Percentiles rank a stretch among this genome's conserved stretches.
Conservation (phyloP, 169 alveolate species). For the Toxoplasma gondii region DNA sequence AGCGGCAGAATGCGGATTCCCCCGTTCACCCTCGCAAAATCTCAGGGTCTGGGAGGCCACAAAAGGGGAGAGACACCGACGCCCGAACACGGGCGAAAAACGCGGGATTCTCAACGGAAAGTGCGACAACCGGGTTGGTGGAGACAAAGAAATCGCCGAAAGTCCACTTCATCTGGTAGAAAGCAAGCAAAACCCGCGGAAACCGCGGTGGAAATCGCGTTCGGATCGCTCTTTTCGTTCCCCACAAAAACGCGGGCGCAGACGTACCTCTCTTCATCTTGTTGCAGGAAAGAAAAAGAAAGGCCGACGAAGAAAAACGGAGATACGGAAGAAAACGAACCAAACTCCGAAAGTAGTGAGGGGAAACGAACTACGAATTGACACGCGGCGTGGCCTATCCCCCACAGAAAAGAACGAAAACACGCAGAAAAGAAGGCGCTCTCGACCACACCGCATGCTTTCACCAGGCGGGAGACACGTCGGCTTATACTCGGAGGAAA, state of each 20-base stretch:
- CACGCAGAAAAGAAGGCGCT: neutral
- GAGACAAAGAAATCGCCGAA: too few relatives aligned
- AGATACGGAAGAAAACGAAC: neutral
- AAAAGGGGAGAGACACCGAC: too few relatives aligned
- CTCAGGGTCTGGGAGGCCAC: too few relatives aligned
- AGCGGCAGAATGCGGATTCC: too few relatives aligned
- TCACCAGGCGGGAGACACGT: neutral
- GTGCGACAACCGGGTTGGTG: too few relatives aligned
- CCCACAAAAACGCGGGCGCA: neutral
- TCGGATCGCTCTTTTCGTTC: neutral
- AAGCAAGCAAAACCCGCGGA: neutral
- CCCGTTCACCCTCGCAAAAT: too few relatives aligned
- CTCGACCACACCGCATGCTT: neutral
- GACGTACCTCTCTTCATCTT: conserved; percentile 33
- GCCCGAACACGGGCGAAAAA: too few relatives aligned
- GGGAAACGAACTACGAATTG: neutral
- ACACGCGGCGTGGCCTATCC: neutral
- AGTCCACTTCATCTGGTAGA: neutral
- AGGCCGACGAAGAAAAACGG: neutral
- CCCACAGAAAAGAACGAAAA: neutral
- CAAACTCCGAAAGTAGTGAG: neutral
- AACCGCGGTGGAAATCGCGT: neutral
- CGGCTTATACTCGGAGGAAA: neutral
- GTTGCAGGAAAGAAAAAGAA: neutral
- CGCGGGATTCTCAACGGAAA: too few relatives aligned